These are phyloP conservation scores for Sporothrix mexicana DNA, from an alignment of 2,329 filamentous ascomycete species.

Conservation along the genomic window DNA sequence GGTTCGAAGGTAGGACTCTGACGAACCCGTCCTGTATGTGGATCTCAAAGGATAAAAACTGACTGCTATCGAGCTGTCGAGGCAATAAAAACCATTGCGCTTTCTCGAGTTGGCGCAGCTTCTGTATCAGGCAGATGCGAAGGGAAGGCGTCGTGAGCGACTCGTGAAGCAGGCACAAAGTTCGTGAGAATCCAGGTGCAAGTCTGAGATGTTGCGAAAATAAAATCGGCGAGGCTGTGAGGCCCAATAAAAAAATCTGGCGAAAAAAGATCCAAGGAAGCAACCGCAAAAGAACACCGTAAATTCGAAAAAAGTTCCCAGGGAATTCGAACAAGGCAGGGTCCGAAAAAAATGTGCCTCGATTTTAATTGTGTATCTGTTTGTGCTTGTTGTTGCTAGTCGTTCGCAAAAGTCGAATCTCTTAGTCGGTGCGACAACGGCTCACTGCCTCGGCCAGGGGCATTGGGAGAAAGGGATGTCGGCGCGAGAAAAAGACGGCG, in stretches of 20 bases:
- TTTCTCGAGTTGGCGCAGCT: background rate
- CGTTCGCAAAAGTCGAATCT: background rate
- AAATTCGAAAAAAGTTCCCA: background rate
- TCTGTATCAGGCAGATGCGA: background rate
- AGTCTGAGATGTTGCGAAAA: background rate
- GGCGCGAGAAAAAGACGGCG: background rate
- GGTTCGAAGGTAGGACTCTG: slow-evolving; percentile 1
- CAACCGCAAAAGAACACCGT: background rate
- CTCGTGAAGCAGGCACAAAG: no score
- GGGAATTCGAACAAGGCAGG: background rate
- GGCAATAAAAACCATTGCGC: slow-evolving; percentile 31
- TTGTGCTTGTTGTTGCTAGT: background rate
- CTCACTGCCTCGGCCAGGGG: background rate
- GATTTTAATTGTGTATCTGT: background rate
- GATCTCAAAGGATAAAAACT: no score
- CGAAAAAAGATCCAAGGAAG: background rate
- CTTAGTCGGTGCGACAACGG: slow-evolving; percentile 23
- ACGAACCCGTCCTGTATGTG: background rate
- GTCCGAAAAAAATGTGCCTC: background rate
- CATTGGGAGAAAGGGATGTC: slow-evolving; percentile 2
- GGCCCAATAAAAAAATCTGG: background rate
- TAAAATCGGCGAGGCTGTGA: background rate
- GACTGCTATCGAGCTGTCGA: background rate
- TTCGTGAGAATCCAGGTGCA: no score
- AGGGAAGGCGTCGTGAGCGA: background rate